phyloP scores from a whole-genome alignment of 1,284 basidiomycete genomes.

The Pseudozyma thailandica region DNA sequence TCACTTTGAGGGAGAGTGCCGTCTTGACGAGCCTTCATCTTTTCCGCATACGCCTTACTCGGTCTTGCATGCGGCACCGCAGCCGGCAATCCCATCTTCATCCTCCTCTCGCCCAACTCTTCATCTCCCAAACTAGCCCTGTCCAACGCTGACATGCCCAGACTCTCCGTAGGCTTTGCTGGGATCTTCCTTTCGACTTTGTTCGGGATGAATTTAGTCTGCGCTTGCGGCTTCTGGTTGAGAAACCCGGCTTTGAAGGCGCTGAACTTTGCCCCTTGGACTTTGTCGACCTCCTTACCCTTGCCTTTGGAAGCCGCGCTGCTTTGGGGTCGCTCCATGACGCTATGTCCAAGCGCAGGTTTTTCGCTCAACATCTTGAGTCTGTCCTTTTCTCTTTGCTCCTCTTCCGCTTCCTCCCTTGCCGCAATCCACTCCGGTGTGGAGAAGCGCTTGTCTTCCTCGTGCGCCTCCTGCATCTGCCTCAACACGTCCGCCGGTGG shows the following conservation, averaged over 20 bases:
- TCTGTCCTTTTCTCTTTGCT: constrained; percentile 22
- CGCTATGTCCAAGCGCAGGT: constrained; percentile 39
- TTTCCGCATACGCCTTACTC: constrained; percentile 63
- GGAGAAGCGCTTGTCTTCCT: constrained; percentile 25
- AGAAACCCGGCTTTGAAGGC: constrained; percentile 63
- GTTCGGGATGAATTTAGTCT: constrained; percentile 28
- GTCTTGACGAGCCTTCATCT: constrained; percentile 40
- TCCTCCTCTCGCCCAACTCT: constrained; percentile 28
- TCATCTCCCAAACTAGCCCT: constrained; percentile 54
- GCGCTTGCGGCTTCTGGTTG: constrained; percentile 32
- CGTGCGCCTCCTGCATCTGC: constrained; percentile 47
- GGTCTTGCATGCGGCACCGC: constrained; percentile 63
- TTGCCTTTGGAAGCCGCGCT: constrained; percentile 4
- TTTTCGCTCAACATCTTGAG: constrained; percentile 23
- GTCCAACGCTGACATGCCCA: constrained; percentile 62
- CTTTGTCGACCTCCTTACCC: constrained; percentile 1
- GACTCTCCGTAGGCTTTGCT: constrained; percentile 40
- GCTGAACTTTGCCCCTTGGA: constrained; percentile 38
- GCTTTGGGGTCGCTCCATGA: constrained; percentile 25
- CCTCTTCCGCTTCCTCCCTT: constrained; percentile 26
- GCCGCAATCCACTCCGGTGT: constrained; percentile 34
- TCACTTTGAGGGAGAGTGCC: constrained; percentile 5
- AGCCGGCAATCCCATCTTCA: constrained; percentile 53
- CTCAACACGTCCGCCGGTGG: constrained; percentile 32
- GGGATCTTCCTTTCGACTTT: constrained; percentile 7